Base-by-base conservation (phyloP, 306 rosid genomes). In the Neltuma alba region DNA sequence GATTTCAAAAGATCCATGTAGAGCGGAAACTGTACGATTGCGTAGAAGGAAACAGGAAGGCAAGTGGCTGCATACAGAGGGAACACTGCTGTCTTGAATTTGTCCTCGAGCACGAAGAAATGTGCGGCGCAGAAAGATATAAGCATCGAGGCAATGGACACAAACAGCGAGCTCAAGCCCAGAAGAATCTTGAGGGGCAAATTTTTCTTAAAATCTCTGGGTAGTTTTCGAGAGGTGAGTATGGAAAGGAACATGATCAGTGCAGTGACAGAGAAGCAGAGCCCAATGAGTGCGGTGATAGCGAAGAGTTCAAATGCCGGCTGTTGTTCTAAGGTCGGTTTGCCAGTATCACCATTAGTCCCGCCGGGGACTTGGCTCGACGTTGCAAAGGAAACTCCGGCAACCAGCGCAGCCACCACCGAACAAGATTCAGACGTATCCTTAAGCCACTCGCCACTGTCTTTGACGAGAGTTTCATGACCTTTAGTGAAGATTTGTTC, bases 191-290 rank as follows among this genome's bases (percentile, higher is more conserved):
- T 89, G 3, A 38, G 3, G 0, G 92, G 92, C 82, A 90, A 74
- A 30, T 31, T 72, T 18, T 1, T 37, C 0, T 55, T 73, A 16
- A 92, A 92, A 47, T 89, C 91, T 34, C 42, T 83, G 1, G 75
- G 82, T 65, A 80, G 81, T 75, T 82, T 83, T 8, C 86, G 63
- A 0, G 93, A 89, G 11, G 87, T 86, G 34, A 85, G 47, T 15
- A 89, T 86, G 60, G 92, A 41, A 0, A 90, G 90, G 65, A 92
- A 92, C 85, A 88, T 88, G 1, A 91, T 69, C 23, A 91, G 40
- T 4, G 90, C 67, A 0, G 85, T 84, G 9, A 86, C 83, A 0
- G 96, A 92, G 81, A 80, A 88, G 70, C 87, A 88, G 0, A 91
- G 90, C 0, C 89, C 89, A 9, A 85, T 14, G 0, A 89, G 70